These are phyloP conservation scores for Aleurites moluccanus DNA, from an alignment of 441 rosid genomes.

Conservation along the genomic window DNA sequence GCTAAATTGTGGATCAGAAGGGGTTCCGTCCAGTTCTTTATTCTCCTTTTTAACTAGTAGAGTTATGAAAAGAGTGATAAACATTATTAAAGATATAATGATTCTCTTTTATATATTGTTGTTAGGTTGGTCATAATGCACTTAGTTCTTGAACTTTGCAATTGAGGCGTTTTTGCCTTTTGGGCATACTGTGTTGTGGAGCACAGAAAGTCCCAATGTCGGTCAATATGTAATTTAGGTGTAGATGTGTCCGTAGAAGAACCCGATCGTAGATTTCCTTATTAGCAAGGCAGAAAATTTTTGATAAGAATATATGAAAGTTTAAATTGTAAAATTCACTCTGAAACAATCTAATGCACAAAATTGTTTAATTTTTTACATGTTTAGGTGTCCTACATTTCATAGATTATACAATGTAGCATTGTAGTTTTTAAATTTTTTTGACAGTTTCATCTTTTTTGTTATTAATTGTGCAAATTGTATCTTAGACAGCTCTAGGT, in stretches of 20 bases:
- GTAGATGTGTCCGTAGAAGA: neutral
- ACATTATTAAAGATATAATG: neutral
- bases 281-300: neutral
- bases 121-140: neutral
- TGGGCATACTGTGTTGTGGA: neutral
- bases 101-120: neutral
- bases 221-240: neutral
- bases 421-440: neutral
- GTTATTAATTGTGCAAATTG: neutral
- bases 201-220: neutral
- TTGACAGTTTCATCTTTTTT: neutral
- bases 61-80: neutral
- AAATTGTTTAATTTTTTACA: neutral
- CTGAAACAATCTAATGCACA: too few relatives aligned
- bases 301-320: neutral
- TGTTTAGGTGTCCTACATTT: neutral
- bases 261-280: neutral
- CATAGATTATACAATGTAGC: neutral
- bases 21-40: neutral
- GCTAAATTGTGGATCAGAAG: neutral
- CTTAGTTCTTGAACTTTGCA: neutral
- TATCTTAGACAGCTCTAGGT: neutral
- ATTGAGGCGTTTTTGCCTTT: neutral
- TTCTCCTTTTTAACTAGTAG: neutral
- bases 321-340: conserved; percentile 1